Evolutionary conservation across 2,329 filamentous ascomycete genomes (phyloP).

Genomic region (Mariannaea elegans): DNA sequence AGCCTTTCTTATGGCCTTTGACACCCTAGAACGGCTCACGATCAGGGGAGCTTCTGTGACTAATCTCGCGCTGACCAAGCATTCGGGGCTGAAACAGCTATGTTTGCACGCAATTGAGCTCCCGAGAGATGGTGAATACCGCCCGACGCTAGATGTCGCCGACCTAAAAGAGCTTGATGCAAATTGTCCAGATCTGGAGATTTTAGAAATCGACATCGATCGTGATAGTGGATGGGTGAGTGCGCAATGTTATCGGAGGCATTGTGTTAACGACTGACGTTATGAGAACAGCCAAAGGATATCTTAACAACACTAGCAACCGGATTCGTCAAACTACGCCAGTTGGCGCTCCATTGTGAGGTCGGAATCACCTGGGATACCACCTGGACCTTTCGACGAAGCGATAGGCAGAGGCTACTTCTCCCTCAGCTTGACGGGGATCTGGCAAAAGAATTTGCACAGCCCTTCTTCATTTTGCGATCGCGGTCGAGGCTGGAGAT

Average conservation of each 20-base stretch:
- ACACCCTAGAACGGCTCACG: background rate
- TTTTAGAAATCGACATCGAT: background rate
- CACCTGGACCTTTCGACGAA: background rate
- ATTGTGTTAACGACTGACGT: background rate
- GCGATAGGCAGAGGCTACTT: background rate
- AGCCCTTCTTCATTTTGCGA: background rate
- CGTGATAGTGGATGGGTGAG: background rate
- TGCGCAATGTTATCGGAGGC: background rate
- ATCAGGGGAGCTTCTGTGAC: background rate
- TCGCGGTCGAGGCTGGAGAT: background rate
- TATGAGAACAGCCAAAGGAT: background rate
- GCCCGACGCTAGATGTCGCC: background rate
- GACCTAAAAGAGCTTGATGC: background rate
- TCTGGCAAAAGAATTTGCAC: background rate
- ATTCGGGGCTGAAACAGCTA: constrained; percentile 3
- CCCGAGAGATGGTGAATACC: background rate
- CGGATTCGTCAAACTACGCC: background rate
- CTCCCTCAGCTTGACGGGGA: background rate
- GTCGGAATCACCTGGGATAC: background rate
- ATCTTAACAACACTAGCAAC: background rate
- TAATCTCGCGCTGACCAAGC: background rate
- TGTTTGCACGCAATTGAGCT: background rate
- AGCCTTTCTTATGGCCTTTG: background rate
- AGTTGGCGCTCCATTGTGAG: background rate
- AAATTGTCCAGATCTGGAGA: background rate